Base-by-base conservation (phyloP, 2,329 filamentous ascomycete species). In the Alternaria sp. region DNA sequence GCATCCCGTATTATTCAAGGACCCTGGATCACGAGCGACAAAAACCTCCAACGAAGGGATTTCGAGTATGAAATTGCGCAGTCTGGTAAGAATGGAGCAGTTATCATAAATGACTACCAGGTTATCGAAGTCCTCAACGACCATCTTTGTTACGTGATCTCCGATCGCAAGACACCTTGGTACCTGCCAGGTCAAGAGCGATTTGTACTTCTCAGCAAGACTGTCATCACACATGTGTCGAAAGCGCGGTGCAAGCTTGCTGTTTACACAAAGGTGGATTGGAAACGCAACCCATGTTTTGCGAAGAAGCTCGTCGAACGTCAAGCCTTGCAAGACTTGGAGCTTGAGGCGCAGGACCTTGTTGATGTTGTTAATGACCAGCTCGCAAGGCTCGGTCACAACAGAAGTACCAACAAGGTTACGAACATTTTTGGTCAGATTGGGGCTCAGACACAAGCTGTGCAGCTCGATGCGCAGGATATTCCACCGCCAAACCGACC, bases 161-260 rank as follows among this genome's bases (percentile, higher is more conserved):
- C 86, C 1, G 86, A 89, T 68, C 83, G 83, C 55, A 86, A 86
- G 62, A 84, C 83, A 0, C 86, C 87, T 0, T 96, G 92, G 92
- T 92, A 97, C 80, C 83, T 98, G 36, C 95, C 95, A 11, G 89
- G 93, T 73, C 87, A 89, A 52, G 83, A 87, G 48, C 85, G 87
- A 51, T 96, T 98, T 79, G 89, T 89, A 68, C 82, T 97, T 23
- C 86, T 96, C 56, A 94, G 88, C 66, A 97, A 97, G 78, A 88
- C 97, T 62, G 92, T 97, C 63, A 95, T 99, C 62, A 97, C 95
- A 2, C 92, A 98, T 72, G 85, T 94, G 60, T 88, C 92, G 51
- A 98, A 98, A 79, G 93, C 91, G 11, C 93, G 90, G 76, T 96
- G 92, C 77, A 97, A 95, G 79, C 85, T 99, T 54, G 90, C 93